Percentiles rank a stretch among this genome's conserved stretches.
phyloP scores from a whole-genome alignment of 306 rosid genomes.

The Castanea mollissima region DNA sequence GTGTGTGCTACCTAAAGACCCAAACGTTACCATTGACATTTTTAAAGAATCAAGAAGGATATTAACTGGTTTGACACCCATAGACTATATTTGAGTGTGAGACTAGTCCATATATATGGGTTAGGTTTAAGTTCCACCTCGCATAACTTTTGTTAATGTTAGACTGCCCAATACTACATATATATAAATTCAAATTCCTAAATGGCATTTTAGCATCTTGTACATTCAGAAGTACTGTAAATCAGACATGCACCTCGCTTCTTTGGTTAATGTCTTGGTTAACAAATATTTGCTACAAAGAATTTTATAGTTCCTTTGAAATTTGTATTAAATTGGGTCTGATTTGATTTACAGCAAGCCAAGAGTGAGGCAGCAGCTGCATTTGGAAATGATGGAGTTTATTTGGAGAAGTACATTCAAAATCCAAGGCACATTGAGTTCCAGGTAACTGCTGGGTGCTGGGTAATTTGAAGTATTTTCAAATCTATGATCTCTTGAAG shows the following conservation, averaged over 20 bases:
- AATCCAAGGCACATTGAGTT: slow-evolving; percentile 99
- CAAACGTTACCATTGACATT: background rate
- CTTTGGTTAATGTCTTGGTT: background rate
- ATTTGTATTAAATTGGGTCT: slow-evolving; percentile 12
- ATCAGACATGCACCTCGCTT: background rate
- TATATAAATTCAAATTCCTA: no score
- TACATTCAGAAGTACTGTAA: background rate
- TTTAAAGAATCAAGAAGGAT: background rate
- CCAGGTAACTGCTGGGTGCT: slow-evolving; percentile 58
- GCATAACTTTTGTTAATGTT: no score
- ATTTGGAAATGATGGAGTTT: slow-evolving; percentile 97
- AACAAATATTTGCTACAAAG: background rate
- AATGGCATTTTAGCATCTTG: no score
- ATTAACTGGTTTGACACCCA: no score
- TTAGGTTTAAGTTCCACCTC: no score
- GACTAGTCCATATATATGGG: no score
- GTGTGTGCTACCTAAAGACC: background rate
- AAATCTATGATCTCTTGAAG: background rate
- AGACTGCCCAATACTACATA: no score
- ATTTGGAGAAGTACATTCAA: slow-evolving; percentile 92
- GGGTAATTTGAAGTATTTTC: background rate
- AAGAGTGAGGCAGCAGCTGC: slow-evolving; percentile 99
- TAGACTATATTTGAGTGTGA: no score
- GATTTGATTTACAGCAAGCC: slow-evolving; percentile 78
- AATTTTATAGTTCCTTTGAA: slow-evolving; percentile 19